Base-by-base conservation (phyloP, 345 rosid genomes). In the Gossypium bickii region DNA sequence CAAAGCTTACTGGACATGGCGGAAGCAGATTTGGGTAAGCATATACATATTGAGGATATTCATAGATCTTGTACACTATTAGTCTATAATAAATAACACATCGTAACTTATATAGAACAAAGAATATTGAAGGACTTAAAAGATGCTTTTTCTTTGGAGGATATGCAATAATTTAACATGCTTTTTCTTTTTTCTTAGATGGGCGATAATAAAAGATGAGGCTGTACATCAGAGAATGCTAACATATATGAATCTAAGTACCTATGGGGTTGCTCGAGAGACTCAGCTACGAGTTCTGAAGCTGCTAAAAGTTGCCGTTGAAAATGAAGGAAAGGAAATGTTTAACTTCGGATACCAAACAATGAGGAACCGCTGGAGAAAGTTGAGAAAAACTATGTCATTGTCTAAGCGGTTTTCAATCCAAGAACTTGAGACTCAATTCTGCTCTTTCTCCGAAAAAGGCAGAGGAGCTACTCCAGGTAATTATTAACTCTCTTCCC, bases 1-100 rank as follows among this genome's bases (percentile, higher is more conserved):
- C 93, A 9, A 92, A 90, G 86, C 79, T 85, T 57, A 92, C 94
- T 16, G 97, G 97, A 44, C 94, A 90, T 78, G 95, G 92, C 5
- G 92, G 95, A 49, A 84, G 89, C 1, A 75, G 92, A 82, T 89
- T 89, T 27, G 92, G 92, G 92, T 85, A 81, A 65, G 83, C 12
- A 67, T 22, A 27, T 34, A 34, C 38, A 34, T 34, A 34, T 34
- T 34, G 41, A 34, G 41, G 41, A 34, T 34, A 34, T 5, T 34
- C 41, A 34, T 34, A 5, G 41, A 34, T 34, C 41, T 34, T 34
- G 41, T 34, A 34, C 41, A 34, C 41, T 5, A 34, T 5, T 34
- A 34, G 41, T 34, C 41, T 5, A 34, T 34, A 34, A 34, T 5
- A 34, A 34, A 34, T 34, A 34, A 34, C 41, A 34, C 41, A 34